Evolutionary conservation across 75 land plant genomes (phyloP).

Genomic region (Azolla pinnata): DNA sequence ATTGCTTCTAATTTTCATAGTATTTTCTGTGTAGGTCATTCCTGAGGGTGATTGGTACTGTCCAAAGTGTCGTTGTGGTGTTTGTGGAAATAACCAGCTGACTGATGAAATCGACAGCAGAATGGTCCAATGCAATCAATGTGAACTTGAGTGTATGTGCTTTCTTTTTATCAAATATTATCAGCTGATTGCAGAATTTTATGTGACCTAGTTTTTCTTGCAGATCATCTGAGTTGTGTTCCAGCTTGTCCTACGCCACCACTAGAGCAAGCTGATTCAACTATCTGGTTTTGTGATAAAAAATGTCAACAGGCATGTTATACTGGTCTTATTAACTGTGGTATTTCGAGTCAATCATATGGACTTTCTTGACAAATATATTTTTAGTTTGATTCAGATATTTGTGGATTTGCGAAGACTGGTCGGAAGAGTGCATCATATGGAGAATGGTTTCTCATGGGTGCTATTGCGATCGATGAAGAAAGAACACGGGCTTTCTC

Average conservation of each 20-base stretch:
- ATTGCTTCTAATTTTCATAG: background rate
- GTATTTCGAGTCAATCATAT: background rate
- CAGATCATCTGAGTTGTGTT: constrained; percentile 56
- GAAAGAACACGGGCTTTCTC: constrained; percentile 10
- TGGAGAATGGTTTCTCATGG: constrained; percentile 53
- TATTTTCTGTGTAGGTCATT: constrained; percentile 27
- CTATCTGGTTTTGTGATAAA: constrained; percentile 49
- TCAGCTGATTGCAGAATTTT: background rate
- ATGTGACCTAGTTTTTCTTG: background rate
- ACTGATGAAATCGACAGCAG: constrained; percentile 12
- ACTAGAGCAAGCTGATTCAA: constrained; percentile 20
- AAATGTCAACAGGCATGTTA: constrained; percentile 48
- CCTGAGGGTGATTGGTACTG: constrained; percentile 67
- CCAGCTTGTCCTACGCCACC: constrained; percentile 13
- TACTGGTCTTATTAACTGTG: background rate
- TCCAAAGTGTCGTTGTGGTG: constrained; percentile 53
- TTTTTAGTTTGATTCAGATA: constrained; percentile 30
- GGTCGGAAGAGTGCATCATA: constrained; percentile 33
- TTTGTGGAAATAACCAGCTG: constrained; percentile 36
- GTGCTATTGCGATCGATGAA: constrained; percentile 41
- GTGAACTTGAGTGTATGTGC: constrained; percentile 56
- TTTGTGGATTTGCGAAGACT: constrained; percentile 34
- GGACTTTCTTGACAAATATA: background rate
- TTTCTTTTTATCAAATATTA: too few species aligned
- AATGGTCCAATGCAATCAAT: constrained; percentile 52